Evolutionary conservation across 2,329 filamentous ascomycete genomes (phyloP), one percentile per base, ranked within the genome.

Genomic region (Dothideomycetes sp.): DNA sequence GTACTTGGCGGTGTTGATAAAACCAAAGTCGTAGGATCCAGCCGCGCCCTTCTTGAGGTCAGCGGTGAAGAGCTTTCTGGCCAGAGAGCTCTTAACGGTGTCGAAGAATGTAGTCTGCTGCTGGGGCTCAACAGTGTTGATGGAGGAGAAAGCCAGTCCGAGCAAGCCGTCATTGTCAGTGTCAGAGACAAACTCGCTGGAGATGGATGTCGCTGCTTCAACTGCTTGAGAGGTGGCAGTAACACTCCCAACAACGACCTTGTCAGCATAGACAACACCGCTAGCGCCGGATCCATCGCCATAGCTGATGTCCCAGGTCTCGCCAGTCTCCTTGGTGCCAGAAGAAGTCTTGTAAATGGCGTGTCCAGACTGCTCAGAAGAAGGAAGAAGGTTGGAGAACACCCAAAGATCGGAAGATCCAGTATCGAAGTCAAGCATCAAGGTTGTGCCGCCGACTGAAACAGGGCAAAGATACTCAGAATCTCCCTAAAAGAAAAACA

Each of bases 381-480:
- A 48, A 5, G 71, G 54, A 11, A 78, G 72, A 16, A 77, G 65
- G 14, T 65, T 67, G 0, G 78, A 81, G 59, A 80, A 81, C 31
- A 75, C 81, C 72, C 72, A 91, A 36, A 73, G 76, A 49, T 34
- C 32, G 10, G 42, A 67, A 46, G 66, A 80, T 47, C 68, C 80
- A n/a, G 83, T 87, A 48, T 87, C 83, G 45, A 87, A 72, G 54
- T 84, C 79, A 44, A 87, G 57, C 44, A 76, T 70, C 46, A 84
- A 55, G 4, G 64, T 72, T 48, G 79, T 75, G 53, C 70, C 62
- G 31, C 81, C 83, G 45, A 86, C 64, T 1, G 64, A 68, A 34
- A 86, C 73, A 0, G 79, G 75, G 49, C 57, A 60, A 5, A 66
- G 57, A 50, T 67, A 67, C 39, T 48, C 24, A 2, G 14, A 17